A percentile compares a stretch with the other conserved stretches of the same genome.
These are phyloP conservation scores for Pseudogymnoascus sp. DNA, from an alignment of 2,329 filamentous ascomycete genomes.

Conservation along the genomic window DNA sequence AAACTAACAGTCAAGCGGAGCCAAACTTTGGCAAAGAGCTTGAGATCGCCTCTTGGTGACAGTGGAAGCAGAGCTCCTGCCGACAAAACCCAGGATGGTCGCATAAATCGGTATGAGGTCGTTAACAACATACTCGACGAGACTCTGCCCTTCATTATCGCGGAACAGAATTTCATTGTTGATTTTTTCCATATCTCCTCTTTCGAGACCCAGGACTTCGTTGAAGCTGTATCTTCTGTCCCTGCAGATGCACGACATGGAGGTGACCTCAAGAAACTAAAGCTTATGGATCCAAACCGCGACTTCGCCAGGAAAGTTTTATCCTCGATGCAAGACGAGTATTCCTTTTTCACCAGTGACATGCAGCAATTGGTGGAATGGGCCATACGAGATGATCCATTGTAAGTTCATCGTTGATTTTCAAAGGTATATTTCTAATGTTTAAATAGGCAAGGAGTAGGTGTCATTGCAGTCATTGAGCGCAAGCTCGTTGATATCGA, in stretches of 20 bases:
- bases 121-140: slow-evolving; percentile 77
- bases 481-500: slow-evolving; percentile 70
- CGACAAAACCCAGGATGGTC: slow-evolving; percentile 55
- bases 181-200: slow-evolving; percentile 95
- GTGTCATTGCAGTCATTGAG: slow-evolving; percentile 73
- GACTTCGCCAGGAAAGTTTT: slow-evolving; percentile 76
- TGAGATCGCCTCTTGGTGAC: slow-evolving; percentile 61
- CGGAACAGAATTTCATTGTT: slow-evolving; percentile 96
- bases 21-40: slow-evolving; percentile 70
- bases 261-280: slow-evolving; percentile 63
- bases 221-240: slow-evolving; percentile 63
- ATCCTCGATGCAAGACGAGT: slow-evolving; percentile 84
- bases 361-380: slow-evolving; percentile 75
- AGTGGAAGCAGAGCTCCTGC: slow-evolving; percentile 40
- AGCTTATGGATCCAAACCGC: slow-evolving; percentile 81
- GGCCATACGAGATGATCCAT: slow-evolving; percentile 69
- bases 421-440: slow-evolving; percentile 14
- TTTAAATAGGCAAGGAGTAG: slow-evolving; percentile 67
- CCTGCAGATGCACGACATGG: slow-evolving; percentile 61
- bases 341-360: slow-evolving; percentile 71
- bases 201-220: slow-evolving; percentile 71
- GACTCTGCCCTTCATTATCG: slow-evolving; percentile 71
- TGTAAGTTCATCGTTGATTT: slow-evolving; percentile 49
- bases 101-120: slow-evolving; percentile 68
- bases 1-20: slow-evolving; percentile 92